These are phyloP conservation scores for Acanthamoeba triangularis DNA, from an alignment of 208 protist genomes.

Conservation along the genomic window DNA sequence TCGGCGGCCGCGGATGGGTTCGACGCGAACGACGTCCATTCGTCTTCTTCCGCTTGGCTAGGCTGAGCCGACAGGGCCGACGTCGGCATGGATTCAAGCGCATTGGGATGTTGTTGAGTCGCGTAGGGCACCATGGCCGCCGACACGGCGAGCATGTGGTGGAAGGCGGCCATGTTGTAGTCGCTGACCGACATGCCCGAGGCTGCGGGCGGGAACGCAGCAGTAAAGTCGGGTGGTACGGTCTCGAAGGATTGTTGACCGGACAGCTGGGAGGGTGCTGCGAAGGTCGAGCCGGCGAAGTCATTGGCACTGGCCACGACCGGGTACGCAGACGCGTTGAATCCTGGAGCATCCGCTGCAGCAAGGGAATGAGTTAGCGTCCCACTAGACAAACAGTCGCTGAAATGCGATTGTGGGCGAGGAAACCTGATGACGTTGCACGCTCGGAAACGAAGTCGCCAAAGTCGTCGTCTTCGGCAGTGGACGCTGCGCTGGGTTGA, in stretches of 20 bases:
- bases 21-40: neutral
- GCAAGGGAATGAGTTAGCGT: too few relatives aligned
- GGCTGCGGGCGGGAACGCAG: neutral
- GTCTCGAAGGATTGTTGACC: neutral
- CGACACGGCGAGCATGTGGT: neutral
- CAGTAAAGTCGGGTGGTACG: neutral
- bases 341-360: too few relatives aligned
- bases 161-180: constrained; percentile 1
- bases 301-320: neutral
- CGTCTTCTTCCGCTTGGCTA: neutral
- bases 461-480: neutral
- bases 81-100: too few relatives aligned
- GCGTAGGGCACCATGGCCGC: neutral
- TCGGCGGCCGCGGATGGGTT: neutral
- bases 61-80: too few relatives aligned
- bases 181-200: neutral
- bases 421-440: too few relatives aligned
- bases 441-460: constrained; percentile 10
- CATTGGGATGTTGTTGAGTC: neutral
- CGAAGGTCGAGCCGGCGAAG: neutral
- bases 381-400: too few relatives aligned
- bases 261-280: neutral
- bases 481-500: neutral
- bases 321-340: neutral
- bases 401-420: too few relatives aligned